Base-by-base conservation (phyloP, 768 basidiomycete species). In the Pisolithus marmoratus region DNA sequence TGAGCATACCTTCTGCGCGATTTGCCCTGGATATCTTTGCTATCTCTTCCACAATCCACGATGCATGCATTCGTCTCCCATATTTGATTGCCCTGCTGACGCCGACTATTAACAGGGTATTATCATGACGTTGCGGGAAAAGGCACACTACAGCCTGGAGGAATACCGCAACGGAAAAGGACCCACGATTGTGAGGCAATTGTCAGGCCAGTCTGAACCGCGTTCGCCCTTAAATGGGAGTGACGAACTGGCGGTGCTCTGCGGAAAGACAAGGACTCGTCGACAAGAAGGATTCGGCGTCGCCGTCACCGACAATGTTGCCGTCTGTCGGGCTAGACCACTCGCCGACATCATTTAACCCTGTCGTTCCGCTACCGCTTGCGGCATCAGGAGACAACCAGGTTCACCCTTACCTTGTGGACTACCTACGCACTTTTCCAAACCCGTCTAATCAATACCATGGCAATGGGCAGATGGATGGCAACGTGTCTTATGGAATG, bases 271-370 rank as follows among this genome's bases (percentile, higher is more conserved):
- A 4, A 78, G n/a, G 84, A 11, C 71, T 84, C 19, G 82, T 86
- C 7, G 76, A 74, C 43, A 79, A 81, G 72, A 82, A 74, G 55
- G 82, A 84, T 54, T 77, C 80, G 0, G 64, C 73, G 36, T 82
- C 83, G 15, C 79, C 79, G 2, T 70, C 72, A 34, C 63, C 34
- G 34, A 14, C 34, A 34, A 34, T 34, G 34, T 5, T 83, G 24
- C 59, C 63, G 2, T 61, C 72, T 58, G 48, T 58, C 51, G 52
- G 70, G 46, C 54, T 80, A 45, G 82, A 87, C 22, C 77, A 81
- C 38, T 89, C 87, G 8, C 87, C 87, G 8, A 79, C 72, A n/a
- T 82, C 85, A 9, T 76, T 75, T 44, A 83, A 87, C 58, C 87
- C 87, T 2, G 75, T 88, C 23, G 82, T 89, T 8, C 87, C 87